Conservation (phyloP, 441 rosid genomes). For the Erysimum cheiri region DNA sequence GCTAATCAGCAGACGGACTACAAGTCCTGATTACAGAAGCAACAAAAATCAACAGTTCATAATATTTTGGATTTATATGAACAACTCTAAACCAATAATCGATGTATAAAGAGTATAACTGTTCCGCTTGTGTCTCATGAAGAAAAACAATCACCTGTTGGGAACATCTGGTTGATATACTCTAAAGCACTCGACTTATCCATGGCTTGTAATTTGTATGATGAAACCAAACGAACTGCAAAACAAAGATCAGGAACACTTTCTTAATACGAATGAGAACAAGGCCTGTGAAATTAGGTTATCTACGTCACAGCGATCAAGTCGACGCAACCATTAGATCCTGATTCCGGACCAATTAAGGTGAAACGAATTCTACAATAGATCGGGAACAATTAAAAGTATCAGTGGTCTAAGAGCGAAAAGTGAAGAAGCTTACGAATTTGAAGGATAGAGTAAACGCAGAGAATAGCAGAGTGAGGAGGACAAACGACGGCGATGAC, state of each 20-base stretch:
- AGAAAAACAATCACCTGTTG: slow-evolving; percentile 64
- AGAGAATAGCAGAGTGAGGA: neutral
- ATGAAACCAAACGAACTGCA: slow-evolving; percentile 35
- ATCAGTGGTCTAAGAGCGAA: neutral
- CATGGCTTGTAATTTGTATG: slow-evolving; percentile 54
- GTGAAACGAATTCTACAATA: neutral
- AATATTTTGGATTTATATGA: neutral
- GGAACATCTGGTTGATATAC: slow-evolving; percentile 99
- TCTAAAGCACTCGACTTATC: slow-evolving; percentile 93
- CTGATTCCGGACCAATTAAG: neutral
- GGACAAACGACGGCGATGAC: slow-evolving; percentile 19
- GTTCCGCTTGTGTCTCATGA: slow-evolving; percentile 12
- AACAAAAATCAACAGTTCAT: neutral
- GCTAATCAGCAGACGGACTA: slow-evolving; percentile 17
- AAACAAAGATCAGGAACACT: slow-evolving; percentile 20
- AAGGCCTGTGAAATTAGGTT: neutral
- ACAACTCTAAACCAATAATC: slow-evolving; percentile 13
- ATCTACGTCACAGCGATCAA: slow-evolving; percentile 18
- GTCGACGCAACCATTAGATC: slow-evolving; percentile 28
- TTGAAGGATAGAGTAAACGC: neutral
- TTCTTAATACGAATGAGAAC: neutral
- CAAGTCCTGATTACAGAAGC: slow-evolving; percentile 13
- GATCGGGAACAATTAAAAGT: slow-evolving; percentile 14
- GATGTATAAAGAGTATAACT: neutral
- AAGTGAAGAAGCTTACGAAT: slow-evolving; percentile 25